Conservation (phyloP, 2,329 filamentous ascomycete species). For the Fusarium albosuccineum region DNA sequence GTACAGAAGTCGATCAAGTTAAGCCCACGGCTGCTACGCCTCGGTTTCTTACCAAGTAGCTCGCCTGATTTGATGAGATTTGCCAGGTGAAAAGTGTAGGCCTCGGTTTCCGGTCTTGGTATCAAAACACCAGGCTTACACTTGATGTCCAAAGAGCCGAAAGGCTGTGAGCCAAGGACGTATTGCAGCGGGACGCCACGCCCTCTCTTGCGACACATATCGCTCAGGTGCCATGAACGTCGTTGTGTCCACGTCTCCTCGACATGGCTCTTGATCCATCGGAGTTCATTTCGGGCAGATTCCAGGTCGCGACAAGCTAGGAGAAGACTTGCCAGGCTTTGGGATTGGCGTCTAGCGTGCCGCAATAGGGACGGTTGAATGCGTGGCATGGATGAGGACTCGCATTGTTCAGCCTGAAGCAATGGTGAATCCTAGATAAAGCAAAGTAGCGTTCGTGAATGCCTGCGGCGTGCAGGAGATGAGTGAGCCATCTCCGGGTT, state of each 20-base stretch:
- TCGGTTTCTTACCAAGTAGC: conserved; percentile 21
- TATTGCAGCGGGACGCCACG: conserved; percentile 87
- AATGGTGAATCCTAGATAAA: background rate
- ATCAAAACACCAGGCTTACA: conserved; percentile 87
- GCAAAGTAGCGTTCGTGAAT: conserved; percentile 1
- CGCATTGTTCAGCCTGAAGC: conserved; percentile 28
- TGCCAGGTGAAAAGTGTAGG: conserved; percentile 71
- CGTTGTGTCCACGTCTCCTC: conserved; percentile 44
- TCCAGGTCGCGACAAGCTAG: conserved; percentile 71
- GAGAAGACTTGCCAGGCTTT: conserved; percentile 71
- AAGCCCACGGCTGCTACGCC: conserved; percentile 52
- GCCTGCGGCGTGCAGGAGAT: background rate
- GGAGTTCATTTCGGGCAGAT: conserved; percentile 76
- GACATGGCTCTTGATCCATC: conserved; percentile 77
- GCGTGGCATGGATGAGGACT: conserved; percentile 68
- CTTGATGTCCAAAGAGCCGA: conserved; percentile 83
- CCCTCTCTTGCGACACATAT: conserved; percentile 64
- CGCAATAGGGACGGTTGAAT: conserved; percentile 70
- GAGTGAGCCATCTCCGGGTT: conserved; percentile 18
- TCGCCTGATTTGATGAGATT: conserved; percentile 53
- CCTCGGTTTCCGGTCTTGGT: conserved; percentile 82
- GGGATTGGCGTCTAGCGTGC: conserved; percentile 65
- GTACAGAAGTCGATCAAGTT: conserved; percentile 88
- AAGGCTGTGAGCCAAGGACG: conserved; percentile 87
- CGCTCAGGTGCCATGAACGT: conserved; percentile 47